phyloP scores from a whole-genome alignment of 2,329 filamentous ascomycete genomes.

The Lasiodiplodia hormozganensis region DNA sequence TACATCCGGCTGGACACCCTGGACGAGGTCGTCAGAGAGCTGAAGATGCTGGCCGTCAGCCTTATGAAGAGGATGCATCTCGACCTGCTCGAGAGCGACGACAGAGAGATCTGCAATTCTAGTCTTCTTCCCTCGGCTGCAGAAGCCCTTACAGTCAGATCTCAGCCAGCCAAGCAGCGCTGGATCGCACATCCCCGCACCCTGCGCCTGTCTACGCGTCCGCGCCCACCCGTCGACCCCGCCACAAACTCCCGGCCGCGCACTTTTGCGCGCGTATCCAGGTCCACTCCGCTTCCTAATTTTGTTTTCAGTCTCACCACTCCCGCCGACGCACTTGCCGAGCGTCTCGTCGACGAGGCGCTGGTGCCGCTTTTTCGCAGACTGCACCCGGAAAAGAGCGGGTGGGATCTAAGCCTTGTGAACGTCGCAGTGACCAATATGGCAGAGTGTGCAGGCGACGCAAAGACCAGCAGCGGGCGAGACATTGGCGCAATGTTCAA shows the following conservation, averaged over 20 bases:
- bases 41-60: conserved; percentile 71
- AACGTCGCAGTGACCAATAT: conserved; percentile 92
- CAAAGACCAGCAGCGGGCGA: conserved; percentile 61
- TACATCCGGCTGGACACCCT: conserved; percentile 75
- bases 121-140: not conserved
- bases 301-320: conserved; percentile 74
- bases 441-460: conserved; percentile 56
- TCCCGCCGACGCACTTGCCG: conserved; percentile 65
- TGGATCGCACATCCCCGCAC: conserved; percentile 87
- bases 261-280: conserved; percentile 74
- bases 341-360: conserved; percentile 72
- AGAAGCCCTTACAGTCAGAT: not conserved
- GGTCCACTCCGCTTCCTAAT: conserved; percentile 73
- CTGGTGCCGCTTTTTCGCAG: conserved; percentile 76
- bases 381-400: conserved; percentile 71
- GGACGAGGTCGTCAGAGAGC: conserved; percentile 69
- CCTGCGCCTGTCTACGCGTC: conserved; percentile 79
- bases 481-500: conserved; percentile 87
- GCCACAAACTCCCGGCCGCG: conserved; percentile 54
- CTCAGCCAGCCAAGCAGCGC: conserved; percentile 36
- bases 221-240: conserved; percentile 59
- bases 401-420: conserved; percentile 82
- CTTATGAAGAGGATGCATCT: conserved; percentile 78
- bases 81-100: conserved; percentile 70
- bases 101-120: conserved; percentile 22